phyloP scores from a whole-genome alignment of 805 yeast genomes.

The Kuraishia ogatae region DNA sequence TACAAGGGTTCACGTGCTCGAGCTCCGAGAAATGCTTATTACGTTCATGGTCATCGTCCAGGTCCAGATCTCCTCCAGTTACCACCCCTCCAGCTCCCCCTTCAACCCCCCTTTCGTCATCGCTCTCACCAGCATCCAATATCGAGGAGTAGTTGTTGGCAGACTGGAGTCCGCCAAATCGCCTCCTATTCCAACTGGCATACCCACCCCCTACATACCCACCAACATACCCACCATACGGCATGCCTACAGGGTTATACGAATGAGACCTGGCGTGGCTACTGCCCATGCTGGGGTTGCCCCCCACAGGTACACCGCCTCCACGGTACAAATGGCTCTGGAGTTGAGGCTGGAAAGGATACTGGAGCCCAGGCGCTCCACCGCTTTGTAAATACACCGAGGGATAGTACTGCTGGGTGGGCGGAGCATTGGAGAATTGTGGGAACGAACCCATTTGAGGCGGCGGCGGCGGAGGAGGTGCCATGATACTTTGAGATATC shows the following conservation, averaged over 20 bases:
- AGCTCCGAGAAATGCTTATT: slow-evolving; percentile 11
- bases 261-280: background rate
- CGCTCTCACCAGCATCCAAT: slow-evolving; percentile 4
- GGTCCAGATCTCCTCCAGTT: no score
- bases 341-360: background rate
- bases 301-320: background rate
- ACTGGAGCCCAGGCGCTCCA: background rate
- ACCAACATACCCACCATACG: background rate
- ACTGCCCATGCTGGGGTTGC: background rate
- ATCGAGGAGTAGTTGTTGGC: slow-evolving; percentile 7
- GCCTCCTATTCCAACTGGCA: background rate
- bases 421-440: background rate
- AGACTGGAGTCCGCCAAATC: background rate
- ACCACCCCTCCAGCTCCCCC: slow-evolving; percentile 13
- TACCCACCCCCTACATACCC: no score
- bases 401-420: background rate
- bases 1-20: slow-evolving; percentile 29
- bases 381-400: background rate
- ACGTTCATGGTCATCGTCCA: slow-evolving; percentile 12
- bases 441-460: background rate
- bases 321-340: background rate
- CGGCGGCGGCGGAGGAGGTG: background rate
- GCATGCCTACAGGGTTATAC: background rate
- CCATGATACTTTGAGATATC: background rate
- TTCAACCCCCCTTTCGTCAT: slow-evolving; percentile 2